Evolutionary conservation across 352 stramenopile species (phyloP).

Genomic region (Phytophthora lateralis): DNA sequence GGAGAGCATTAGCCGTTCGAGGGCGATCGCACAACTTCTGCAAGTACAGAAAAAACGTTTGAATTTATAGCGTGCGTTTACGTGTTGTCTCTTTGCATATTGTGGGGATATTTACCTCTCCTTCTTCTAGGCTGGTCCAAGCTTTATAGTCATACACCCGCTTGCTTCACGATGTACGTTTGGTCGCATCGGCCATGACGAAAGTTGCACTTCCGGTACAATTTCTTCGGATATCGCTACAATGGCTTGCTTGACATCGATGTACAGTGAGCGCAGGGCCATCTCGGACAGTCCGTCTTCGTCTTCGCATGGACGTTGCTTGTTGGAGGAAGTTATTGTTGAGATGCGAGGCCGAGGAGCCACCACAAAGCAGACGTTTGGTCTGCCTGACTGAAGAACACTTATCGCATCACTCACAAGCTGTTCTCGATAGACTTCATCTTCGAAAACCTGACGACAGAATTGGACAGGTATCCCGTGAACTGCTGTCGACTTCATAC

Average conservation of each 20-base stretch:
- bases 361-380: constrained; percentile 44
- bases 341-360: constrained; percentile 2
- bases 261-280: constrained; percentile 50
- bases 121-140: constrained; percentile 22
- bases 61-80: constrained; percentile 3
- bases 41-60: constrained; percentile 6
- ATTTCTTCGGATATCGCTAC: constrained; percentile 10
- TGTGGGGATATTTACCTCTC: too few species aligned
- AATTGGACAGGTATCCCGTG: constrained; percentile 43
- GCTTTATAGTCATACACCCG: constrained; percentile 31
- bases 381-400: constrained; percentile 19
- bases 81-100: neutral
- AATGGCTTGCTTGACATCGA: constrained; percentile 47
- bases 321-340: neutral
- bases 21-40: constrained; percentile 1
- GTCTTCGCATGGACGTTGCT: constrained; percentile 5
- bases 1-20: constrained; percentile 28
- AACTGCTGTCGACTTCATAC: neutral
- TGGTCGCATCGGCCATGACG: constrained; percentile 25
- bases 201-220: neutral
- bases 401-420: constrained; percentile 41
- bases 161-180: constrained; percentile 31
- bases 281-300: constrained; percentile 42
- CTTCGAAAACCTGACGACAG: constrained; percentile 53
- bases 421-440: constrained; percentile 51